Evolutionary conservation across 2,329 filamentous ascomycete species (phyloP), one percentile per base, ranked within the genome.

Genomic region (Colletotrichum theobromicola): DNA sequence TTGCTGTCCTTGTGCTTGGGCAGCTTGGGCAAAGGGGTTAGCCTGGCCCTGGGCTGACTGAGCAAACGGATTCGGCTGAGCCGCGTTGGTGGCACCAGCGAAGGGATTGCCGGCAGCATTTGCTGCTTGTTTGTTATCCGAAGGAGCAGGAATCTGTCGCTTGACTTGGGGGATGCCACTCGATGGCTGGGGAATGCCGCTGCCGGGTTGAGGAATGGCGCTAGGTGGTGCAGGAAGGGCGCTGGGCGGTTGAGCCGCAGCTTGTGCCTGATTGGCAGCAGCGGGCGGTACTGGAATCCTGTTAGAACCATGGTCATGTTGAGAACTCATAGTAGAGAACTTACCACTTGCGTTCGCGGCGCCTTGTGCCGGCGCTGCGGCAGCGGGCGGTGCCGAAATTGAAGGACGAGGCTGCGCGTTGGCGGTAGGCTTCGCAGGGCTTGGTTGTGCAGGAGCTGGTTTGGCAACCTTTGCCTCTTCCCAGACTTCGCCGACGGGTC

Each of bases 401-500:
- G 76, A 74, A 46, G 74, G 50, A 16, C 67, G 76, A n/a, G 55
- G 55, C 42, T 76, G 76, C 16, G 71, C 35, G 67, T 71, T 67
- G 13, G 42, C 37, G 7, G 70, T 57, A 26, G 64, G 50, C 73
- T 72, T 77, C 32, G 71, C 77, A 42, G 74, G 79, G 32, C 55
- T 77, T 34, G 66, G 32, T 32, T 78, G 80, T 16, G 74, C 62
- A 30, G 77, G 76, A 53, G 76, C 75, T 9, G 74, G 67, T 53
- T 82, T 81, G 26, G 84, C 80, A 24, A 67, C 87, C 84, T 96
- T 96, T 0, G 94, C 95, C 68, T 94, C 86, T 76, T 93, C 92
- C 94, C 95, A 98, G 1, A 98, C 96, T 83, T 98, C 95, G 12
- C 87, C 90, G 5, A 98, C 95, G 1, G 95, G 91, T 81, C 92